Conservation (phyloP, 192 early-diverging fungal genomes). For the Umbelopsis vinacea region DNA sequence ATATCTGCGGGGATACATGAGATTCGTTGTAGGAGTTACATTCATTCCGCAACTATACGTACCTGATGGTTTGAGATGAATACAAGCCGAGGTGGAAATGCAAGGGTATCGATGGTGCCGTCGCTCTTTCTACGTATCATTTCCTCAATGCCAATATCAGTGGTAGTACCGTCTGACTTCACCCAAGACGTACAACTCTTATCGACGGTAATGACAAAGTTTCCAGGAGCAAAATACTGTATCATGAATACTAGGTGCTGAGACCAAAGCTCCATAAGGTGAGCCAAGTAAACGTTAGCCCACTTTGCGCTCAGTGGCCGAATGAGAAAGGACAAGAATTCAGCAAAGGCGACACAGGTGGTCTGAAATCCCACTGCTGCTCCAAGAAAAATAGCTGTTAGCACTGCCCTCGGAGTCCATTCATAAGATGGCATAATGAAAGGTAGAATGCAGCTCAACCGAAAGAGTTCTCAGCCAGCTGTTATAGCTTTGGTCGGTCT, state of each 20-base stretch:
- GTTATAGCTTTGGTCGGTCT: background rate
- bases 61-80: slow-evolving; percentile 66
- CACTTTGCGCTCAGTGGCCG: background rate
- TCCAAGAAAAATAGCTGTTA: background rate
- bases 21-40: background rate
- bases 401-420: background rate
- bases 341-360: slow-evolving; percentile 25
- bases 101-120: slow-evolving; percentile 34
- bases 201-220: slow-evolving; percentile 53
- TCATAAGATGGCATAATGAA: background rate
- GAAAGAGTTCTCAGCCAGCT: background rate
- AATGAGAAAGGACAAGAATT: slow-evolving; percentile 18
- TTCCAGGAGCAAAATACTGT: slow-evolving; percentile 56
- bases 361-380: slow-evolving; percentile 26
- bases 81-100: slow-evolving; percentile 53
- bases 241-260: slow-evolving; percentile 51
- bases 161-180: slow-evolving; percentile 9
- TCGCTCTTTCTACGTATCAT: slow-evolving; percentile 28
- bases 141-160: slow-evolving; percentile 25
- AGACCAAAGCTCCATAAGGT: slow-evolving; percentile 37
- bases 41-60: slow-evolving; percentile 1
- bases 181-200: slow-evolving; percentile 36
- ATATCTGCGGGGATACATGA: slow-evolving; percentile 46
- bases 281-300: slow-evolving; percentile 3
- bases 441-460: background rate